phyloP scores from a whole-genome alignment of 2,329 filamentous ascomycete genomes.

The Rhytidhysteron rufulum region DNA sequence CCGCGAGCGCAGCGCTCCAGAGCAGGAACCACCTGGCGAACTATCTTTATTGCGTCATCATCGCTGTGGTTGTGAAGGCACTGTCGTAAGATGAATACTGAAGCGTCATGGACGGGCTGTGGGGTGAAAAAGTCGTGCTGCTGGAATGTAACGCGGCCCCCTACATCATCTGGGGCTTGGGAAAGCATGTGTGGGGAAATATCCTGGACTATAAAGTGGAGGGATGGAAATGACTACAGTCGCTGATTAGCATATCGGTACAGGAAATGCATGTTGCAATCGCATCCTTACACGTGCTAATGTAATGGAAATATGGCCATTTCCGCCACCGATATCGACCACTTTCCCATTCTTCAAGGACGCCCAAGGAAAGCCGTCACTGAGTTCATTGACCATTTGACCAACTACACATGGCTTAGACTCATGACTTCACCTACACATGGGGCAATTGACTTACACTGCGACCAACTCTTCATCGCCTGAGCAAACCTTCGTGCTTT shows the following conservation, averaged over 20 bases:
- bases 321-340: constrained; percentile 29
- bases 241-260: constrained; percentile 1
- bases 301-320: constrained; percentile 16
- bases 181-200: constrained; percentile 7
- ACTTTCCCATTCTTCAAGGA: constrained; percentile 18
- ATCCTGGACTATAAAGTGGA: constrained; percentile 15
- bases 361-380: constrained; percentile 22
- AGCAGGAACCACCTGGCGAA: constrained; percentile 30
- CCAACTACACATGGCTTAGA: background rate
- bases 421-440: background rate
- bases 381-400: background rate
- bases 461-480: constrained; percentile 24
- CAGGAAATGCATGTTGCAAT: background rate
- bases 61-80: constrained; percentile 40
- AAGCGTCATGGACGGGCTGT: constrained; percentile 27
- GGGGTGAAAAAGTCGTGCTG: constrained; percentile 36
- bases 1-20: constrained; percentile 21
- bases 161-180: constrained; percentile 7
- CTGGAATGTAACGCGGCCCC: constrained; percentile 21
- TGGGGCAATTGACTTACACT: constrained; percentile 9
- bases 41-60: constrained; percentile 32
- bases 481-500: constrained; percentile 23
- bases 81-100: constrained; percentile 36
- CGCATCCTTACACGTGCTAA: constrained; percentile 19
- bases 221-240: constrained; percentile 6